These are phyloP conservation scores for Hirsutella minnesotensis DNA, from an alignment of 2,329 filamentous ascomycete species.

Conservation along the genomic window DNA sequence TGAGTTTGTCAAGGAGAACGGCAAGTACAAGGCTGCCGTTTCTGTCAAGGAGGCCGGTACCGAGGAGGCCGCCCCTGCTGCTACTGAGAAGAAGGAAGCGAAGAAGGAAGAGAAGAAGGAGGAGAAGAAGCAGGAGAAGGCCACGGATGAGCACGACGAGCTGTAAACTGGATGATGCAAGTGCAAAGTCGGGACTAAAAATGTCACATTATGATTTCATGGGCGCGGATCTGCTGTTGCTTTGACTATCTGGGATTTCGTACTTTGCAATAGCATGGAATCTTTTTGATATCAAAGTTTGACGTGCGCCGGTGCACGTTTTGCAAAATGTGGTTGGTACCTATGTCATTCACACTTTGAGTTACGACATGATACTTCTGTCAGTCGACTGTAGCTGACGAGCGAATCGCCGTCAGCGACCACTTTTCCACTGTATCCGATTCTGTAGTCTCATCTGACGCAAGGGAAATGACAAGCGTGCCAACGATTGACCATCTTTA, in stretches of 20 bases:
- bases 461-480: too few relatives aligned
- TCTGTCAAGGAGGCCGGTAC: constrained; percentile 40
- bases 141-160: constrained; percentile 54
- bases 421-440: too few relatives aligned
- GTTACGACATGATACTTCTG: too few relatives aligned
- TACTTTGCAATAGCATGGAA: constrained; percentile 16
- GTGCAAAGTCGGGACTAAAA: constrained; percentile 7
- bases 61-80: constrained; percentile 42
- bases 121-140: constrained; percentile 10
- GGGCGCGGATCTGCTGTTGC: constrained; percentile 17
- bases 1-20: constrained; percentile 88
- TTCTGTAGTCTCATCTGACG: too few relatives aligned
- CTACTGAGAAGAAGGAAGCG: constrained; percentile 34
- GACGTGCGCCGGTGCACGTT: not conserved
- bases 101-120: constrained; percentile 33
- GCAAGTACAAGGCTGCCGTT: constrained; percentile 72
- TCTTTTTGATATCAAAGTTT: constrained; percentile 5
- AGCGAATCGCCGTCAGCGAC: too few relatives aligned
- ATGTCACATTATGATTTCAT: constrained; percentile 17
- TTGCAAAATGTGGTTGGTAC: too few relatives aligned
- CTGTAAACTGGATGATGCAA: constrained; percentile 43
- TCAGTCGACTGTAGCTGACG: too few relatives aligned
- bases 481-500: too few relatives aligned
- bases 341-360: too few relatives aligned
- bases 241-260: constrained; percentile 11